phyloP scores from a whole-genome alignment of 176 grass and related monocot genomes.

The Pharus latifolius region DNA sequence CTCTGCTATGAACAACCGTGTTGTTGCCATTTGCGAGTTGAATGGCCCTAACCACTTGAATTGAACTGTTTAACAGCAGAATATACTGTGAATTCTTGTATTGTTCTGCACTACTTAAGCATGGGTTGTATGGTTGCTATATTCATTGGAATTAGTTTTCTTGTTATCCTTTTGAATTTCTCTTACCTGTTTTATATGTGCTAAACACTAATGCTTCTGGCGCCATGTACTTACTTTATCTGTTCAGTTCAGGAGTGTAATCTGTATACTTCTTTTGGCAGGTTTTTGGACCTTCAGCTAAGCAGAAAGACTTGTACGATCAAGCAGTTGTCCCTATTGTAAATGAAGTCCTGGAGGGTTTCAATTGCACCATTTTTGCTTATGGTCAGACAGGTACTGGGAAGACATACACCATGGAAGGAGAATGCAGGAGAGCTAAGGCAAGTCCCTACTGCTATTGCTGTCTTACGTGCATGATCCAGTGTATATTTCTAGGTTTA shows the following conservation, averaged over 20 bases:
- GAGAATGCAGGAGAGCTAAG: conserved; percentile 79
- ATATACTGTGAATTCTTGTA: too few relatives aligned
- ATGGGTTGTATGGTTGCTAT: too few relatives aligned
- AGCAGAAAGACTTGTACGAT: conserved; percentile 76
- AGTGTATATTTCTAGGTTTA: neutral
- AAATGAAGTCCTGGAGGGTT: conserved; percentile 92
- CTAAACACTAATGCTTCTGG: neutral
- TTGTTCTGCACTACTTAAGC: too few relatives aligned
- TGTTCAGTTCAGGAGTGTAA: neutral
- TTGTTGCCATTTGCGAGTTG: too few relatives aligned
- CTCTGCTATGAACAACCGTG: too few relatives aligned
- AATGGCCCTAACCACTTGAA: too few relatives aligned
- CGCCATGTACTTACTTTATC: neutral
- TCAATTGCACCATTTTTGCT: conserved; percentile 95
- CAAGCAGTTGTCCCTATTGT: conserved; percentile 95
- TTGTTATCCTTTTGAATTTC: neutral
- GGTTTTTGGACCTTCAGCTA: conserved; percentile 84
- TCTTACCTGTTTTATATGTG: neutral
- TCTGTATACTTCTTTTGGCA: neutral
- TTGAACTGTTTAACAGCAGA: too few relatives aligned
- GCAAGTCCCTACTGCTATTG: conserved; percentile 28
- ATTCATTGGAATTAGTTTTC: too few relatives aligned
- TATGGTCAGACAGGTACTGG: conserved; percentile 97
- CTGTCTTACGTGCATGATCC: neutral
- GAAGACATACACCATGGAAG: conserved; percentile 99